Evolutionary conservation across 345 rosid genomes (phyloP), one percentile per base, ranked within the genome.

Genomic region (Microcos paniculata): DNA sequence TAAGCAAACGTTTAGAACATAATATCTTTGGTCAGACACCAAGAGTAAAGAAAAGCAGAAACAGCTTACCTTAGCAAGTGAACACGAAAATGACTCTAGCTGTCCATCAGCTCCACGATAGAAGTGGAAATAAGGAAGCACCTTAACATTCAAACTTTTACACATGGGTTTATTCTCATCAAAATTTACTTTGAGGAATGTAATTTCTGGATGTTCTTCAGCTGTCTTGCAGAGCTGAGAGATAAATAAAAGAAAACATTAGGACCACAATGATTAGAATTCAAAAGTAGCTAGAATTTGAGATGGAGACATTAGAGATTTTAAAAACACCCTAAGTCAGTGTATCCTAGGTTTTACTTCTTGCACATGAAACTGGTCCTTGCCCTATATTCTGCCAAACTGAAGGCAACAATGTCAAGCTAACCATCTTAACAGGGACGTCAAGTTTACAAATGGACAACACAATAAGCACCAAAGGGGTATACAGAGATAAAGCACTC

Each of bases 81-180:
- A 94, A 77, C 98, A 94, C 6, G 98, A 90, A 80, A 92, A 94
- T 33, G 98, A 90, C 67, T 94, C 98, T n/a, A 94, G 80, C 76
- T 85, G 94, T 73, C 97, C 98, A 30, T 92, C 85, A 31, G 91
- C 91, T 26, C 95, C 95, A 0, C 96, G 93, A 72, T 92, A 94
- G 48, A 92, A 90, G 82, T 94, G 97, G 66, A 94, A 94, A 77
- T 81, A 90, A 24, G 98, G 98, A 79, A 94, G 89, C 68, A 94
- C 97, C 78, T 85, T 90, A 49, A 94, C 97, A 45, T 90, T 94
- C 87, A 94, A 87, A 83, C 88, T 90, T 84, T 90, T 94, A 86
- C 98, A 94, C 90, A 92, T 90, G 8, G 92, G 88, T 82, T 92
- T 94, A 76, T 92, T 94, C 79, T 92, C 94, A 63, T 94, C 96